Conservation (phyloP, 1,139 yeast genomes). For the Blastobotrys raffinosifermentans region DNA sequence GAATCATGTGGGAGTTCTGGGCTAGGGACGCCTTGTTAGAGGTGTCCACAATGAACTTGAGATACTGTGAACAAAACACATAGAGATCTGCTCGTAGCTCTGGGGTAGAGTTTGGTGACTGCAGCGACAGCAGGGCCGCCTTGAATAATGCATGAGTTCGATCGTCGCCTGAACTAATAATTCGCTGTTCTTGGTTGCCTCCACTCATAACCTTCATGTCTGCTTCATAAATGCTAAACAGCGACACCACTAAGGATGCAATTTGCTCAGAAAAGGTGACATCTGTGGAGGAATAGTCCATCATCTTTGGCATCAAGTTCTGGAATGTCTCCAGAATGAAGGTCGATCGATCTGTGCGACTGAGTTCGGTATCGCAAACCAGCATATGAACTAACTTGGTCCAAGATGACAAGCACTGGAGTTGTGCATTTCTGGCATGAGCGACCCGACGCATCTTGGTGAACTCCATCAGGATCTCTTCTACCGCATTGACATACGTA, state of each 20-base stretch:
- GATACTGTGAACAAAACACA: slow-evolving; percentile 60
- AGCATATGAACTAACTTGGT: slow-evolving; percentile 69
- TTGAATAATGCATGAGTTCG: slow-evolving; percentile 65
- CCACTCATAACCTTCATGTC: slow-evolving; percentile 35
- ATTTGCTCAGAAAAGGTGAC: slow-evolving; percentile 67
- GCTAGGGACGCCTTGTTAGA: slow-evolving; percentile 38
- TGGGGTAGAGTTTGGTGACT: slow-evolving; percentile 62
- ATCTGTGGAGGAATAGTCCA: slow-evolving; percentile 65
- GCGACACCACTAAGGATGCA: slow-evolving; percentile 65
- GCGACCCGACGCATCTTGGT: slow-evolving; percentile 15
- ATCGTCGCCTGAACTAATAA: slow-evolving; percentile 34
- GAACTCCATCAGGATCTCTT: slow-evolving; percentile 15
- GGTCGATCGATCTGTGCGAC: slow-evolving; percentile 42
- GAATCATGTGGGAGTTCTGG: slow-evolving; percentile 48
- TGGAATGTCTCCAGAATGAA: slow-evolving; percentile 76
- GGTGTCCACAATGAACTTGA: slow-evolving; percentile 30
- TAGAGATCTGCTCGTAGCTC: slow-evolving; percentile 73
- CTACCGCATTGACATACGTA: slow-evolving; percentile 15
- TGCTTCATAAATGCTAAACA: slow-evolving; percentile 57
- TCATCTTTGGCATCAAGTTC: slow-evolving; percentile 65
- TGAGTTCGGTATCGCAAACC: slow-evolving; percentile 51
- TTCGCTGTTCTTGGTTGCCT: slow-evolving; percentile 17
- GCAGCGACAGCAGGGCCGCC: slow-evolving; percentile 67
- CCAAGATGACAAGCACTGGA: slow-evolving; percentile 73
- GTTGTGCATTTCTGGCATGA: slow-evolving; percentile 40